phyloP scores from a whole-genome alignment of 2,329 filamentous ascomycete genomes.

The Chaetothyriales sp. region DNA sequence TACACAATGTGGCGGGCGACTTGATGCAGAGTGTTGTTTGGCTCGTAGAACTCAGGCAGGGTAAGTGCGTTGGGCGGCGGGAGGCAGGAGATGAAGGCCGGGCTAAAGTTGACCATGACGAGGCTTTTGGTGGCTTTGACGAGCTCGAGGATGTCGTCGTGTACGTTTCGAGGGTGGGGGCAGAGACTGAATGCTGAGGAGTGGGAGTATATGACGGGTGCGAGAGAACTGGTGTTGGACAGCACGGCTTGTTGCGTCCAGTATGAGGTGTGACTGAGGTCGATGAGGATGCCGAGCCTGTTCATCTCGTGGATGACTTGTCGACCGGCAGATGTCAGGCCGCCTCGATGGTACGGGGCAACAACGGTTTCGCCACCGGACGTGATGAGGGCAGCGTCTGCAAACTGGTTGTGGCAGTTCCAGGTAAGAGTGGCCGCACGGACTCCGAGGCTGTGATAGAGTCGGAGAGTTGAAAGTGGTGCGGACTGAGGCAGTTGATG shows the following conservation, averaged over 20 bases:
- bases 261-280: conserved; percentile 63
- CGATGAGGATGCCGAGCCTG: conserved; percentile 83
- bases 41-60: conserved; percentile 52
- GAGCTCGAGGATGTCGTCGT: conserved; percentile 64
- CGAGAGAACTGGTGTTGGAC: conserved; percentile 29
- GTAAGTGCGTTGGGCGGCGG: conserved; percentile 46
- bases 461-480: conserved; percentile 55
- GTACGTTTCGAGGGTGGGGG: conserved; percentile 80
- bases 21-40: conserved; percentile 59
- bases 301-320: conserved; percentile 79
- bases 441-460: conserved; percentile 64
- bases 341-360: conserved; percentile 37
- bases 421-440: conserved; percentile 82
- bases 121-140: conserved; percentile 61
- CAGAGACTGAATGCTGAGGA: conserved; percentile 69
- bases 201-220: conserved; percentile 81
- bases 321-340: conserved; percentile 58
- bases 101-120: conserved; percentile 84
- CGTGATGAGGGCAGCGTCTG: conserved; percentile 61
- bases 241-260: conserved; percentile 81
- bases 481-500: conserved; percentile 80
- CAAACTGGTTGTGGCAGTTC: conserved; percentile 84
- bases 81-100: conserved; percentile 67
- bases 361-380: conserved; percentile 21
- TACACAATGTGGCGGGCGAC: conserved; percentile 70